These are phyloP conservation scores for Acacia concinna DNA, from an alignment of 331 rosid species.

Conservation along the genomic window DNA sequence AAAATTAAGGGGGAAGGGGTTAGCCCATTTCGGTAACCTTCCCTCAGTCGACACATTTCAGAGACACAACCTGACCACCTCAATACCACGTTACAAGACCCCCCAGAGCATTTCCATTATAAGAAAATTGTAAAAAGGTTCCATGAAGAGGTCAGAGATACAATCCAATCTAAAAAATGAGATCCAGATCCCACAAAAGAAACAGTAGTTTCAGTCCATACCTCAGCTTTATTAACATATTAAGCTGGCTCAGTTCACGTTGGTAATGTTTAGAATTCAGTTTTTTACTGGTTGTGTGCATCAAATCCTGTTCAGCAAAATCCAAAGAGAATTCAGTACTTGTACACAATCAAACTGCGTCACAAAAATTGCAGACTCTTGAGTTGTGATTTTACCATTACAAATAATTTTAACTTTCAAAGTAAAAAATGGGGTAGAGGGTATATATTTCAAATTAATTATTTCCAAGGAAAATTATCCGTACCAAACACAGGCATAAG, in stretches of 20 bases:
- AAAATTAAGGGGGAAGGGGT: not conserved
- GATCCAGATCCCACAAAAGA: slow-evolving; percentile 13
- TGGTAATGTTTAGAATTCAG: slow-evolving; percentile 40
- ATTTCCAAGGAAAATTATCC: not conserved
- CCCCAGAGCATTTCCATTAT: slow-evolving; percentile 3
- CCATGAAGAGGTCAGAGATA: slow-evolving; percentile 21
- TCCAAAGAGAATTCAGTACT: slow-evolving; percentile 25
- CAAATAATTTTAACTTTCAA: not conserved
- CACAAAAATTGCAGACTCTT: slow-evolving; percentile 7
- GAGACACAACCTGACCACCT: slow-evolving; percentile 1
- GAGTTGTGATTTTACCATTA: not conserved
- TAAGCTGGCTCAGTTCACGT: slow-evolving; percentile 55
- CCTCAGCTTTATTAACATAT: slow-evolving; percentile 77
- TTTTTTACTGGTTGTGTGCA: slow-evolving; percentile 40
- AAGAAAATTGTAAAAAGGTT: slow-evolving; percentile 17
- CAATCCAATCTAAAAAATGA: not conserved
- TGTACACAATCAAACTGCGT: slow-evolving; percentile 4
- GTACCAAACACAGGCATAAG: slow-evolving; percentile 14
- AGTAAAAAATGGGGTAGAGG: not conserved
- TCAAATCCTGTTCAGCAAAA: slow-evolving; percentile 59
- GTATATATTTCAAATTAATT: not conserved
- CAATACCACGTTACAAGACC: slow-evolving; percentile 1
- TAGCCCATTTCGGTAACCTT: not conserved
- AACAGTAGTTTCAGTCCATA: slow-evolving; percentile 28
- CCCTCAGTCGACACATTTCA: not conserved